Conservation (phyloP, 2,329 filamentous ascomycete species). For the Neofusicoccum umdonicola region DNA sequence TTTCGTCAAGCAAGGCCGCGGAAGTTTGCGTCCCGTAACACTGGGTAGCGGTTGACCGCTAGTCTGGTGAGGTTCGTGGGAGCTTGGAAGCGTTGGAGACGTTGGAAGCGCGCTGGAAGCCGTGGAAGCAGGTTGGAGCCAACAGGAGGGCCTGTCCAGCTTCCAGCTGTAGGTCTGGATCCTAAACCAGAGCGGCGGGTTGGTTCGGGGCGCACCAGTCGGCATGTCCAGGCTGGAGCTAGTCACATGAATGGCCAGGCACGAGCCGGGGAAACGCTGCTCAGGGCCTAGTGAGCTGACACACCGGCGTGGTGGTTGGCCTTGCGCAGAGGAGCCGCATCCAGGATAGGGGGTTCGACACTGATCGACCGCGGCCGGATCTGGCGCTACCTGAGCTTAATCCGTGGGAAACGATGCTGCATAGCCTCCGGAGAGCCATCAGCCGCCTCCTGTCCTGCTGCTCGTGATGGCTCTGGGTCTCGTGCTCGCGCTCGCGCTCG, state of each 20-base stretch:
- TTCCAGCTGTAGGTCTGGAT: not conserved
- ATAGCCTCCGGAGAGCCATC: too few relatives aligned
- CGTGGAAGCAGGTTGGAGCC: not conserved
- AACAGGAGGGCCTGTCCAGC: too few relatives aligned
- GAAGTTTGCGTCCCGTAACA: not conserved
- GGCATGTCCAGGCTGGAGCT: too few relatives aligned
- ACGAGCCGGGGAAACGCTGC: not conserved
- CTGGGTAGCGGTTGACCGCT: not conserved
- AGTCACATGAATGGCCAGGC: not conserved
- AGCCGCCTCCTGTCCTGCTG: not conserved
- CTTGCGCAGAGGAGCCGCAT: slow-evolving; percentile 5
- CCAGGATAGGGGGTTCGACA: not conserved
- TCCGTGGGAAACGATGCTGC: not conserved
- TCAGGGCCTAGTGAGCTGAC: not conserved
- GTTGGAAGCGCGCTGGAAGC: not conserved
- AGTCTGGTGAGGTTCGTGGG: not conserved
- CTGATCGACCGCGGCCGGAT: not conserved
- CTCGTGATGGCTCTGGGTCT: not conserved
- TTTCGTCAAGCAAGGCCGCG: not conserved
- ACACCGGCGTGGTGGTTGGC: not conserved
- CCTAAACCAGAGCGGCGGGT: not conserved
- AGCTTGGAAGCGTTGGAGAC: too few relatives aligned
- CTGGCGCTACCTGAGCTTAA: slow-evolving; percentile 2
- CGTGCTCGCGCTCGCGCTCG: not conserved
- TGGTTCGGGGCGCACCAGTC: not conserved